Conservation (phyloP, 1,284 basidiomycete species). For the Neotropicomus parvogracilis region DNA sequence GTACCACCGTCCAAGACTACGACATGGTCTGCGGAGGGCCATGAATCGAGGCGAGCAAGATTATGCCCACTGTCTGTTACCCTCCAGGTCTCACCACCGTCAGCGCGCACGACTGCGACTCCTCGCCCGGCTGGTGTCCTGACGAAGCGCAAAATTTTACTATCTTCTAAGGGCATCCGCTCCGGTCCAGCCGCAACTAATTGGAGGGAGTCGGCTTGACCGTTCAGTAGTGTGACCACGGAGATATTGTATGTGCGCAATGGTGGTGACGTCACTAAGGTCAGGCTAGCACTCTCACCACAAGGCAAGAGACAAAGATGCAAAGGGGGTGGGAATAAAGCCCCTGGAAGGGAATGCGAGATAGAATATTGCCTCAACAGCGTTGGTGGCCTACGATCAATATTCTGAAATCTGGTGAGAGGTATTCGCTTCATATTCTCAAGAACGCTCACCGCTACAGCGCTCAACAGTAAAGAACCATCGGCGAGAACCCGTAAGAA, state of each 20-base stretch:
- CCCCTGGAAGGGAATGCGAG: slow-evolving; percentile 53
- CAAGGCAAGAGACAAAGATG: slow-evolving; percentile 56
- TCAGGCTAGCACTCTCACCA: slow-evolving; percentile 43
- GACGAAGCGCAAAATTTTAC: slow-evolving; percentile 56
- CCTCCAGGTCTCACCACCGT: slow-evolving; percentile 63
- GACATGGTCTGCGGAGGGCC: slow-evolving; percentile 56
- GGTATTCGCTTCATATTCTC: not conserved
- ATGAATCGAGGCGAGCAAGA: slow-evolving; percentile 44
- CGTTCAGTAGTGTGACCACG: slow-evolving; percentile 57
- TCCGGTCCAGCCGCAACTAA: slow-evolving; percentile 39
- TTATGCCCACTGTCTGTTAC: slow-evolving; percentile 44
- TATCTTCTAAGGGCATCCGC: slow-evolving; percentile 45
- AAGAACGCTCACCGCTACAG: slow-evolving; percentile 59
- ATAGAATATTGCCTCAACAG: slow-evolving; percentile 74
- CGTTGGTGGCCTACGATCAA: slow-evolving; percentile 86
- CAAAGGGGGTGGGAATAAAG: slow-evolving; percentile 44
- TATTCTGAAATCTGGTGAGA: slow-evolving; percentile 53
- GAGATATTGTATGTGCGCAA: slow-evolving; percentile 55
- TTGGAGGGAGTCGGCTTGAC: slow-evolving; percentile 49
- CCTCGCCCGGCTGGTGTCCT: slow-evolving; percentile 74
- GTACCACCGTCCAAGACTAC: slow-evolving; percentile 63
- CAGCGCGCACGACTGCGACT: slow-evolving; percentile 57
- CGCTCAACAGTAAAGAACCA: slow-evolving; percentile 68
- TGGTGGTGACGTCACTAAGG: slow-evolving; percentile 58
- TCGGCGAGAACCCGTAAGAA: slow-evolving; percentile 71